A percentile compares a stretch with the other conserved stretches of the same genome.
Conservation (phyloP, 2,329 filamentous ascomycete genomes). For the Trichoderma oligosporum region DNA sequence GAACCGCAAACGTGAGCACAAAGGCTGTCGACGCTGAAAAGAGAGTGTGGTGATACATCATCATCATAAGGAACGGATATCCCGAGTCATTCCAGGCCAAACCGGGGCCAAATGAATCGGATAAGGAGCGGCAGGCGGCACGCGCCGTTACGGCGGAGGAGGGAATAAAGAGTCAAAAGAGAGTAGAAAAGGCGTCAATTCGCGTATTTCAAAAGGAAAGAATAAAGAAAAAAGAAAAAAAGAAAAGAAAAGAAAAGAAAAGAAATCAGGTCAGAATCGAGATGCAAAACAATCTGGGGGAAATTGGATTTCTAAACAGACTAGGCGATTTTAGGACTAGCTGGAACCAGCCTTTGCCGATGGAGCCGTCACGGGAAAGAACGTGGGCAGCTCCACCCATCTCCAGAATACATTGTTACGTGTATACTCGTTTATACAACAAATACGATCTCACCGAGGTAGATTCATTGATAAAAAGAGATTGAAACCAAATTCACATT, state of each 20-base stretch:
- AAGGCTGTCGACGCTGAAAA: not conserved
- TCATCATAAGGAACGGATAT: constrained; percentile 14
- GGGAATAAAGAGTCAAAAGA: not conserved
- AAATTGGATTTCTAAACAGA: not conserved
- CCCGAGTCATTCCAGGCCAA: constrained; percentile 3
- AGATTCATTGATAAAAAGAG: not conserved
- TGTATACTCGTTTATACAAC: too few relatives aligned
- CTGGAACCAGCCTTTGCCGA: constrained; percentile 2
- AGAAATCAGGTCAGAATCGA: constrained; percentile 4
- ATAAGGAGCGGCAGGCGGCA: constrained; percentile 15
- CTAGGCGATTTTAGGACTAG: constrained; percentile 4
- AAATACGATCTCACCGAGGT: not conserved
- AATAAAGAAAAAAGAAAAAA: not conserved
- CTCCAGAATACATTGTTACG: not conserved
- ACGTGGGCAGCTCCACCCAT: constrained; percentile 12
- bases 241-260: not conserved
- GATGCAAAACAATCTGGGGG: constrained; percentile 14
- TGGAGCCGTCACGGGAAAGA: constrained; percentile 7
- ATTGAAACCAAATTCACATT: not conserved
- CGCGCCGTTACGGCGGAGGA: constrained; percentile 1
- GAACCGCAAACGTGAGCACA: not conserved
- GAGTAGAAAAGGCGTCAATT: not conserved
- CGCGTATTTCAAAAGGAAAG: not conserved
- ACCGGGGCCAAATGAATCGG: not conserved
- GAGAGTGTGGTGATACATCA: constrained; percentile 9